A percentile compares a stretch with the other conserved stretches of the same genome.
phyloP scores from a whole-genome alignment of 805 yeast species.

The Sporopachydermia lactativora region DNA sequence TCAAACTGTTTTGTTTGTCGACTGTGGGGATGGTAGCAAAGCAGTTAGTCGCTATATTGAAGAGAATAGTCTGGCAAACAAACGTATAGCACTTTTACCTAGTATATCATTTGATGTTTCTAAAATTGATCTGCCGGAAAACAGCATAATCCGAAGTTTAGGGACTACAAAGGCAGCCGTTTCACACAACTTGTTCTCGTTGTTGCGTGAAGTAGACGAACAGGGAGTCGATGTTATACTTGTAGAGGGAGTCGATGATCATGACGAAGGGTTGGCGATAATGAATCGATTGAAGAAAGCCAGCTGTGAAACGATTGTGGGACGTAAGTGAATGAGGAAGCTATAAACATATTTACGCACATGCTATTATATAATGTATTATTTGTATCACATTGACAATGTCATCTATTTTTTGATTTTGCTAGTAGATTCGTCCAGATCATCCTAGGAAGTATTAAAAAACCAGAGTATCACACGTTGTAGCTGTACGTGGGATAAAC shows the following conservation, averaged over 20 bases:
- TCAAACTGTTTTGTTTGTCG: conserved; percentile 51
- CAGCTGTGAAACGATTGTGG: conserved; percentile 35
- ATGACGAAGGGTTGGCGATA: conserved; percentile 79
- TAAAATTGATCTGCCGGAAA: not conserved
- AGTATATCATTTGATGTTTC: conserved; percentile 22
- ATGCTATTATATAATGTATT: too few species aligned
- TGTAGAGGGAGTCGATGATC: conserved; percentile 70
- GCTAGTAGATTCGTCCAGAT: too few species aligned
- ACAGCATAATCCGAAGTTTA: conserved; percentile 13
- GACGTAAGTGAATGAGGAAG: too few species aligned
- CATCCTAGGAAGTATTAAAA: too few species aligned
- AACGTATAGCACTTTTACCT: conserved; percentile 35
- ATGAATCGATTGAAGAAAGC: conserved; percentile 88
- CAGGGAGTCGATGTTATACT: conserved; percentile 53
- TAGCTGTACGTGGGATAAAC: not conserved
- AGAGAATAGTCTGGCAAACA: conserved; percentile 2
- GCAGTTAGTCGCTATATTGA: conserved; percentile 8
- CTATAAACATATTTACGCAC: too few species aligned
- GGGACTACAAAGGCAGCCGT: conserved; percentile 44
- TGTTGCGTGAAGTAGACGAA: conserved; percentile 65
- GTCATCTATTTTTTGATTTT: too few species aligned
- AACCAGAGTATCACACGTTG: conserved; percentile 1
- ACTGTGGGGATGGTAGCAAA: conserved; percentile 29
- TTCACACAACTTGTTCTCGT: conserved; percentile 60
- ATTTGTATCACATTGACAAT: too few species aligned